A percentile compares a stretch with the other conserved stretches of the same genome.
These are phyloP conservation scores for Haberlea rhodopensis DNA, from an alignment of 257 asterid species.

Conservation along the genomic window DNA sequence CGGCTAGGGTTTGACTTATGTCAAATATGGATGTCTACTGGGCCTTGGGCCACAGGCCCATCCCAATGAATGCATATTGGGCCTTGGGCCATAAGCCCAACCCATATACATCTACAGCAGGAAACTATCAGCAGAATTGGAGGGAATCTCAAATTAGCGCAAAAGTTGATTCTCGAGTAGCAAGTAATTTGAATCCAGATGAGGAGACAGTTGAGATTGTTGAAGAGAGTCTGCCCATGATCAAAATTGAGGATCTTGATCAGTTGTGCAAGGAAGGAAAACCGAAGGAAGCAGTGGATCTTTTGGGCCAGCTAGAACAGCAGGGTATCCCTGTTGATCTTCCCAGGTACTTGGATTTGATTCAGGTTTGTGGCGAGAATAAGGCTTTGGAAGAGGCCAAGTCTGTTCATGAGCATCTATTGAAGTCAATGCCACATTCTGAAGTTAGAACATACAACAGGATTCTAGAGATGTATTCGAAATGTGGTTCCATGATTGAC, in stretches of 20 bases:
- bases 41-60: too few relatives aligned
- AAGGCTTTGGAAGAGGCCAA: conserved; percentile 61
- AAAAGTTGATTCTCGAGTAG: conserved; percentile 23
- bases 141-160: conserved; percentile 26
- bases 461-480: conserved; percentile 69
- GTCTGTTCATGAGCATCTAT: conserved; percentile 54
- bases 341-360: conserved; percentile 47
- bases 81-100: too few relatives aligned
- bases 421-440: conserved; percentile 39
- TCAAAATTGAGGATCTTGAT: conserved; percentile 56
- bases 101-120: too few relatives aligned
- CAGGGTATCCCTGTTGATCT: conserved; percentile 48
- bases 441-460: conserved; percentile 52
- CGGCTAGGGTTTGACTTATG: too few relatives aligned
- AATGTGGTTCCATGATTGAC: conserved; percentile 65
- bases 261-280: conserved; percentile 47
- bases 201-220: conserved; percentile 27
- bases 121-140: conserved; percentile 27
- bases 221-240: conserved; percentile 27
- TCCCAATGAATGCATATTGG: too few relatives aligned
- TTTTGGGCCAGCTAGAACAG: conserved; percentile 46
- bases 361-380: conserved; percentile 64
- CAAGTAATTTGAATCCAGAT: conserved; percentile 15
- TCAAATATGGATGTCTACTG: too few relatives aligned
- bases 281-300: conserved; percentile 55